Base-by-base conservation (phyloP, 2,329 filamentous ascomycete species). In the Cercospora sp. region DNA sequence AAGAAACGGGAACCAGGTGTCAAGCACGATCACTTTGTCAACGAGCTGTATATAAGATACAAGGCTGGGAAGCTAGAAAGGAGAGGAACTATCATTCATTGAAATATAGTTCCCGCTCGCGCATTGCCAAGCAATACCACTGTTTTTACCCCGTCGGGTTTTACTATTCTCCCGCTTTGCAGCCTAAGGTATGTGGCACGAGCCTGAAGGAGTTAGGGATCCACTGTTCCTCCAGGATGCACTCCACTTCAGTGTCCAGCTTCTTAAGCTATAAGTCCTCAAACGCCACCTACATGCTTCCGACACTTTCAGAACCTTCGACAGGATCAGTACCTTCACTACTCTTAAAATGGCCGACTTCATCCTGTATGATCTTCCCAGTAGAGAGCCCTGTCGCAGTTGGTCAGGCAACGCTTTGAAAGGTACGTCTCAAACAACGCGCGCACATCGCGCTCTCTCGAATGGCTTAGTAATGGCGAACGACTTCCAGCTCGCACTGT, bases 21-120 rank as follows among this genome's bases (percentile, higher is more conserved):
- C 75, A 89, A 91, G 64, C 94, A 98, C 79, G 89, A 88, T 18
- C 92, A 97, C 79, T 98, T 98, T 75, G 84, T 94, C 69, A 92
- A 97, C 76, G 88, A 90, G 69, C 57, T 65, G 12, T 65, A 60
- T 31, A 58, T 65, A 20, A 60, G 64, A 61, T 65, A 65, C 51
- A 62, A 62, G 33, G 42, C 53, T 18, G 71, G 65, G 9, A 70
- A 68, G 31, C 67, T 72, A 64, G 58, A 71, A 57, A 64, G 72
- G 48, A 63, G 72, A 61, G 67, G 66, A 16, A 72, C 72, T 12
- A 53, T 72, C 18, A 36, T 31, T 10, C 55, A 36, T 12, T 59
- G 55, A 59, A 20, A 13, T 59, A 18, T 33, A 33, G 3, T 33
- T 9, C 16, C 8, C 55, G 13, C 31, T 23, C 31, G 26, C 55